phyloP scores from a whole-genome alignment of 1,284 basidiomycete genomes.

The Naganishia cerealis region DNA sequence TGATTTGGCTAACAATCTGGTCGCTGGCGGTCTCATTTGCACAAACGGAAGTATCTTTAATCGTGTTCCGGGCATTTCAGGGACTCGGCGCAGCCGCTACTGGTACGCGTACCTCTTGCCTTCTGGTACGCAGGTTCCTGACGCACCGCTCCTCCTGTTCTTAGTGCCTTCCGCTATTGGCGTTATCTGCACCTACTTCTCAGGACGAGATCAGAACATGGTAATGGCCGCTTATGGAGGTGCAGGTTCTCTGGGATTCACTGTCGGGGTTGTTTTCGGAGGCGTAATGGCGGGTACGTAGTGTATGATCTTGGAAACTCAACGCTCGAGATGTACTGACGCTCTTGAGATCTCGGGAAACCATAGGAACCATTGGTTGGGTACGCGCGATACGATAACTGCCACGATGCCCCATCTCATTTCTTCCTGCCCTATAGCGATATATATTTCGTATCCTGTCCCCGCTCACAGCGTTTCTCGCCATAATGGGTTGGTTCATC shows the following conservation, averaged over 20 bases:
- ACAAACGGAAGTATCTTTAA: background rate
- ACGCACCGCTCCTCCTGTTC: background rate
- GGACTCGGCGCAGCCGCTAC: conserved; percentile 15
- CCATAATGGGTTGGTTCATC: conserved; percentile 11
- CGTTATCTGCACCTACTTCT: conserved; percentile 3
- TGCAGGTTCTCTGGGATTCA: background rate
- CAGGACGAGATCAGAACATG: background rate
- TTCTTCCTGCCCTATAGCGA: background rate
- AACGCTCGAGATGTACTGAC: background rate
- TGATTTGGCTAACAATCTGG: conserved; percentile 16
- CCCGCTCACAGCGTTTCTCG: conserved; percentile 7
- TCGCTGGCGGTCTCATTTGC: conserved; percentile 14
- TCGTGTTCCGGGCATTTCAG: conserved; percentile 11
- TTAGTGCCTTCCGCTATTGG: conserved; percentile 12
- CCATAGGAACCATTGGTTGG: conserved; percentile 7
- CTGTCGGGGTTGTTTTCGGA: conserved; percentile 14
- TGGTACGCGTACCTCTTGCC: background rate
- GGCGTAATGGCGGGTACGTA: background rate
- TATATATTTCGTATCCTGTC: conserved; percentile 22
- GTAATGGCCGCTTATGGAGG: conserved; percentile 18
- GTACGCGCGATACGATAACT: background rate
- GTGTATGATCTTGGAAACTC: background rate
- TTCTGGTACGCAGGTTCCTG: background rate
- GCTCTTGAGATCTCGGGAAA: background rate
- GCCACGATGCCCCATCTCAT: background rate